These are phyloP conservation scores for Schoenoplectus triqueter DNA, from an alignment of 202 grass and related monocot species.

Conservation along the genomic window DNA sequence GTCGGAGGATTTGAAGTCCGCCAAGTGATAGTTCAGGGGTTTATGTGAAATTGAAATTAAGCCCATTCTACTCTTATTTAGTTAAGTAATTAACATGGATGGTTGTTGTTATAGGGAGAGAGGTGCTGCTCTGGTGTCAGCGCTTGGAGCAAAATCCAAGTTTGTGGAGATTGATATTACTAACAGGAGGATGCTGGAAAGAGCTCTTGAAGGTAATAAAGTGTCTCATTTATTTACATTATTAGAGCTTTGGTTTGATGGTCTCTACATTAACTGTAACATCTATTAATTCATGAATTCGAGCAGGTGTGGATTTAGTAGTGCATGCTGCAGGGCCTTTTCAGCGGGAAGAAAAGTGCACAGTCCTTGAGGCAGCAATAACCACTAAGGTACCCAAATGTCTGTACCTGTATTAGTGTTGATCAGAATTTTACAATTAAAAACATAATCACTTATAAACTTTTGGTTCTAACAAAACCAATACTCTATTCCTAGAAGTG, in stretches of 20 bases:
- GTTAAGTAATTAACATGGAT: neutral
- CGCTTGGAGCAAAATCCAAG: constrained; percentile 57
- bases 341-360: constrained; percentile 58
- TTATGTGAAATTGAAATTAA: constrained; percentile 23
- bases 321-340: constrained; percentile 93
- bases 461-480: neutral
- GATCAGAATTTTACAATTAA: too few relatives aligned
- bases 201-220: constrained; percentile 58
- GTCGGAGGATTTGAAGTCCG: neutral
- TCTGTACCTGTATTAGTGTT: too few relatives aligned
- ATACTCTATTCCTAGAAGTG: constrained; percentile 22
- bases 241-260: neutral
- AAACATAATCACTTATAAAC: too few relatives aligned
- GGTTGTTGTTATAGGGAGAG: constrained; percentile 61
- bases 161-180: constrained; percentile 71
- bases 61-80: neutral
- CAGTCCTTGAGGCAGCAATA: constrained; percentile 75
- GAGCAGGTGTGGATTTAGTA: constrained; percentile 74
- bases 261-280: neutral
- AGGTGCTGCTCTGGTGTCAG: constrained; percentile 65
- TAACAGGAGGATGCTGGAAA: constrained; percentile 55
- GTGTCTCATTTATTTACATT: constrained; percentile 1
- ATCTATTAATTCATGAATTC: constrained; percentile 1
- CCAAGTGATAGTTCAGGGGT: neutral
- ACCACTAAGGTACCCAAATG: constrained; percentile 64